These are phyloP conservation scores for Arthroderma uncinatum DNA, from an alignment of 2,329 filamentous ascomycete species.

Conservation along the genomic window DNA sequence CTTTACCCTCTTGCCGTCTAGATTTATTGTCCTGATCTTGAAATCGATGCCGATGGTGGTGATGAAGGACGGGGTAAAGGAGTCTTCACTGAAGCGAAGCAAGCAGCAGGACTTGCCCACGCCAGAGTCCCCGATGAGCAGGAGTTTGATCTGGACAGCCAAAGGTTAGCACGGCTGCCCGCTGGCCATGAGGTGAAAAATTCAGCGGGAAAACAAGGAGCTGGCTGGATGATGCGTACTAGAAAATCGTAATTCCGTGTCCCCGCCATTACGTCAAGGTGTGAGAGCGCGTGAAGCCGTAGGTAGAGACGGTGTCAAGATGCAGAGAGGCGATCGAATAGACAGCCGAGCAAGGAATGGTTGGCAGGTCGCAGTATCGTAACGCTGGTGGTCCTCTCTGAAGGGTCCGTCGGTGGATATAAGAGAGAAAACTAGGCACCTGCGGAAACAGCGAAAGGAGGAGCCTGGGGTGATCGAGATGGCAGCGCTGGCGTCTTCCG, in stretches of 20 bases:
- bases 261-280: slow-evolving; percentile 59
- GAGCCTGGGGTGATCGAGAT: not conserved
- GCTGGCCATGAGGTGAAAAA: too few species aligned
- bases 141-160: slow-evolving; percentile 69
- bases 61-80: slow-evolving; percentile 94
- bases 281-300: not conserved
- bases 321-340: not conserved
- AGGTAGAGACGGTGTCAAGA: not conserved
- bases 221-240: slow-evolving; percentile 47
- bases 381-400: not conserved
- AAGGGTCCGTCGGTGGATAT: not conserved
- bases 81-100: slow-evolving; percentile 93
- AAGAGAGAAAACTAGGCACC: not conserved
- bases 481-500: not conserved
- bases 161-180: slow-evolving; percentile 5
- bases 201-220: not conserved
- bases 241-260: slow-evolving; percentile 99
- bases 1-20: slow-evolving; percentile 98
- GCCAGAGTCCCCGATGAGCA: slow-evolving; percentile 92
- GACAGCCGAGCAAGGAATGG: not conserved
- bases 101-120: slow-evolving; percentile 97
- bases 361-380: not conserved
- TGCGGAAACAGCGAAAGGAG: not conserved
- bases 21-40: slow-evolving; percentile 98
- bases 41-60: slow-evolving; percentile 99